Base-by-base conservation (phyloP, 2,329 filamentous ascomycete genomes). In the Leptographium lundbergii region DNA sequence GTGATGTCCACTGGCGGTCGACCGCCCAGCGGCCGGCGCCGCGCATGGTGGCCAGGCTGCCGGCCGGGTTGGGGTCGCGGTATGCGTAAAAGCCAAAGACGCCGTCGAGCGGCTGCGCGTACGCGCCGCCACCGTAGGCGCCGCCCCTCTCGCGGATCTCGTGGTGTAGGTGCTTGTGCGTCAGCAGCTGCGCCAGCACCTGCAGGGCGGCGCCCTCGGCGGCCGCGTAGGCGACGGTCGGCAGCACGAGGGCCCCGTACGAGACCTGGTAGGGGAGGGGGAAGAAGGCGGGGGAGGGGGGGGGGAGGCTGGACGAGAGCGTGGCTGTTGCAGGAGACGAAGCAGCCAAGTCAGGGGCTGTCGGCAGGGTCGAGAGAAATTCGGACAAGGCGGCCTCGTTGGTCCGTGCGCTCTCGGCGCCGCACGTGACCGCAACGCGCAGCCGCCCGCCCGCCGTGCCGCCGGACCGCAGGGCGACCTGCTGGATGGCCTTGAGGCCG, bases 141-240 rank as follows among this genome's bases (percentile, higher is more conserved):
- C 94, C 94, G 36, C 94, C 94, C 73, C 97, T 97, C 70, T 99
- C 94, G 59, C 94, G 88, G 64, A 99, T 96, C 72, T 97, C 94
- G 65, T 95, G 92, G 69, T 99, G 94, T 32, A 99, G 79, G 69
- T 96, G 89, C 72, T 96, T 96, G 75, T 99, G 92, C 0, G 92
- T 97, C 36, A 99, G 81, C 22, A 99, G 82, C 70, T 96, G 90
- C 14, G 91, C 85, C 25, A 99, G 83, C 48, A 97, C 87, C 66
- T 92, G 90, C 19, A 97, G 83, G 0, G 91, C 81, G 1, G 94
- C 89, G 48, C 88, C 85, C 57, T 87, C 80, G 0, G 84, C 71
- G 51, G 88, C 82, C 4, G 84, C 86, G 72, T 96, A 99, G 0
- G 91, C 88, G 0, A 88, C 87, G 0, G 92, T 95, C 7, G 88